A percentile compares a stretch with the other conserved stretches of the same genome.
Evolutionary conservation across 179 eudicot species (phyloP).

Genomic region (Pouteria campechiana): DNA sequence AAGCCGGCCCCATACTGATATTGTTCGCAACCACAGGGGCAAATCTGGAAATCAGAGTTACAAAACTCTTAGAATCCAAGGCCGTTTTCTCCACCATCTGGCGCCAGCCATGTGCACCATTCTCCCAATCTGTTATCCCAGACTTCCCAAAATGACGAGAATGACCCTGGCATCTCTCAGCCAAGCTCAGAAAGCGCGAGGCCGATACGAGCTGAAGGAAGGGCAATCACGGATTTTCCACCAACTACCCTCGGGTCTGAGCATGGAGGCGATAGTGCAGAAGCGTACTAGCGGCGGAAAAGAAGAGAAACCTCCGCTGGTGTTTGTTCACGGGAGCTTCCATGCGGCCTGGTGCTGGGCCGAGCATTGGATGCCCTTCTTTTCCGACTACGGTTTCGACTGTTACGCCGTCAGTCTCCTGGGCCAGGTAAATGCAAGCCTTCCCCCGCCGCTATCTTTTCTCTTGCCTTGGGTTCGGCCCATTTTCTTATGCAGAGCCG

Average conservation of each 20-base stretch:
- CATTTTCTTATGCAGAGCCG: no score
- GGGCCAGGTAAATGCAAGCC: slow-evolving; percentile 74
- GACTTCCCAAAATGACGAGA: slow-evolving; percentile 18
- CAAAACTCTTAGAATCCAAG: no score
- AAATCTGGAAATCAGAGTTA: no score
- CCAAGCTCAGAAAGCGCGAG: slow-evolving; percentile 28
- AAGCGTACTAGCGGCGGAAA: slow-evolving; percentile 15
- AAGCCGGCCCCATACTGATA: no score
- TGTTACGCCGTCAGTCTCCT: slow-evolving; percentile 77
- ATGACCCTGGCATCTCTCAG: slow-evolving; percentile 23
- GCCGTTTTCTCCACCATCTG: no score
- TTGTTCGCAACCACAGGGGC: no score
- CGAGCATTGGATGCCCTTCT: slow-evolving; percentile 85
- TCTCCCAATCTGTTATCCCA: no score
- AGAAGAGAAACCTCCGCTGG: slow-evolving; percentile 34
- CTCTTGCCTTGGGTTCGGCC: no score
- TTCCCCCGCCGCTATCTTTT: neutral
- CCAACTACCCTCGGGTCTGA: slow-evolving; percentile 76
- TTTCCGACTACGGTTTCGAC: slow-evolving; percentile 55
- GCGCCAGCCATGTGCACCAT: no score
- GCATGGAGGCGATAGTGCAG: slow-evolving; percentile 76
- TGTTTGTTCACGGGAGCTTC: slow-evolving; percentile 83
- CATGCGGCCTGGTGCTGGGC: slow-evolving; percentile 99
- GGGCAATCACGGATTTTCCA: slow-evolving; percentile 74
- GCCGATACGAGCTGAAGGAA: slow-evolving; percentile 46